phyloP scores from a whole-genome alignment of 75 land plant genomes.

The Azolla pinnata region DNA sequence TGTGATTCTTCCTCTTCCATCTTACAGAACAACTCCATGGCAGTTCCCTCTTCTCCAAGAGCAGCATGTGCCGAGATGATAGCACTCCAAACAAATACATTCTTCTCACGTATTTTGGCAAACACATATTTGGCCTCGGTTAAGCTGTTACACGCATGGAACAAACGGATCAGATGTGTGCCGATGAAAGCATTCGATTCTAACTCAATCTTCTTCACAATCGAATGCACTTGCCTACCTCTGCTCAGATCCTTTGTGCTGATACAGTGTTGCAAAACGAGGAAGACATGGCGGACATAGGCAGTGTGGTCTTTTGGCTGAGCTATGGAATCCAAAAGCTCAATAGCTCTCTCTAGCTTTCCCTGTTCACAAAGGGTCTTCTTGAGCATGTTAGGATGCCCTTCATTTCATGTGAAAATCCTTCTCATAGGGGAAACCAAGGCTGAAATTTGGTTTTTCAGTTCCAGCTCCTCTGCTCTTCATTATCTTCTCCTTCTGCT shows the following conservation, averaged over 20 bases:
- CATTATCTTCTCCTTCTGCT: too few relatives aligned
- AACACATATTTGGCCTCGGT: not conserved
- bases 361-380: too few relatives aligned
- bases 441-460: too few relatives aligned
- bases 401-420: too few relatives aligned
- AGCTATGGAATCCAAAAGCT: too few relatives aligned
- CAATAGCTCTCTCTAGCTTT: too few relatives aligned
- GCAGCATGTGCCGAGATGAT: conserved; percentile 5
- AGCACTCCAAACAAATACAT: conserved; percentile 2
- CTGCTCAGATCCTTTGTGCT: not conserved
- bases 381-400: too few relatives aligned
- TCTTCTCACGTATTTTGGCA: not conserved
- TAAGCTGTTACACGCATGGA: not conserved
- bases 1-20: not conserved
- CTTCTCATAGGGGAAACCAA: too few relatives aligned
- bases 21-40: not conserved
- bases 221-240: conserved; percentile 4
- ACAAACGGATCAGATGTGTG: not conserved
- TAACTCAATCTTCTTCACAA: not conserved
- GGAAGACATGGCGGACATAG: too few relatives aligned
- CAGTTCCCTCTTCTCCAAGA: not conserved
- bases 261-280: conserved; percentile 1
- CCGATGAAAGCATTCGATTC: conserved; percentile 5
- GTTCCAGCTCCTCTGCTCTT: too few relatives aligned
- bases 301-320: too few relatives aligned